phyloP scores from a whole-genome alignment of 805 yeast genomes.

The Cyberlindnera amylophila region DNA sequence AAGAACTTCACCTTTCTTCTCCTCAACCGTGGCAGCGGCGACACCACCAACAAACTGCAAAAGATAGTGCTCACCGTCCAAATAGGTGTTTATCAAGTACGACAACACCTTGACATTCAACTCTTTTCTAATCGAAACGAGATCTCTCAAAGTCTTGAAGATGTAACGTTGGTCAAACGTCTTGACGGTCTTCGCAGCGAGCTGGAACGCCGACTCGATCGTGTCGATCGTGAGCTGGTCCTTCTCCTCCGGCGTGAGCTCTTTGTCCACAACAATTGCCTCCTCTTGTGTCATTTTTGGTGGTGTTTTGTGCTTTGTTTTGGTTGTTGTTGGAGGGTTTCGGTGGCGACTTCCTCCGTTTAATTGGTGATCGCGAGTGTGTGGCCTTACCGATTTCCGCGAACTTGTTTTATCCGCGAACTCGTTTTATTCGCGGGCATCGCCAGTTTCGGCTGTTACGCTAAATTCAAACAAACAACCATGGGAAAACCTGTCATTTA shows the following conservation, averaged over 20 bases:
- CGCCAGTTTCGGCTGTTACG: too few relatives aligned
- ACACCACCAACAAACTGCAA: slow-evolving; percentile 36
- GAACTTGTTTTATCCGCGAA: not conserved
- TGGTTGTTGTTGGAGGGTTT: not conserved
- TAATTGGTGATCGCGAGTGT: too few relatives aligned
- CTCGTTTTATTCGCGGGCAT: too few relatives aligned
- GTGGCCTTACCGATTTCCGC: too few relatives aligned
- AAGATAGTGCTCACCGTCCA: slow-evolving; percentile 43
- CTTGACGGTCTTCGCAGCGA: slow-evolving; percentile 52
- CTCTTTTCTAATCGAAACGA: slow-evolving; percentile 68
- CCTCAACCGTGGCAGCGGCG: slow-evolving; percentile 28
- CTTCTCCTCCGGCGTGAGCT: slow-evolving; percentile 28
- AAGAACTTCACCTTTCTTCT: slow-evolving; percentile 37
- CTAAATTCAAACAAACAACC: not conserved
- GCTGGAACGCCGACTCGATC: slow-evolving; percentile 31
- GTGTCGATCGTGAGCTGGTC: slow-evolving; percentile 31
- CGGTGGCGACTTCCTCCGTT: not conserved
- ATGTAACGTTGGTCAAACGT: slow-evolving; percentile 84
- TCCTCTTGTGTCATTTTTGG: slow-evolving; percentile 23
- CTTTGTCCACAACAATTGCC: slow-evolving; percentile 25
- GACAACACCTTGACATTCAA: slow-evolving; percentile 53
- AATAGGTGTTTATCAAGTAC: slow-evolving; percentile 55
- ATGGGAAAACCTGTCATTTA: too few relatives aligned
- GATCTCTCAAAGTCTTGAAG: slow-evolving; percentile 78
- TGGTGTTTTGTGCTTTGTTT: not conserved